Evolutionary conservation across 805 yeast genomes (phyloP), one percentile per base, ranked within the genome.

Genomic region (Lipomyces mesembrius): DNA sequence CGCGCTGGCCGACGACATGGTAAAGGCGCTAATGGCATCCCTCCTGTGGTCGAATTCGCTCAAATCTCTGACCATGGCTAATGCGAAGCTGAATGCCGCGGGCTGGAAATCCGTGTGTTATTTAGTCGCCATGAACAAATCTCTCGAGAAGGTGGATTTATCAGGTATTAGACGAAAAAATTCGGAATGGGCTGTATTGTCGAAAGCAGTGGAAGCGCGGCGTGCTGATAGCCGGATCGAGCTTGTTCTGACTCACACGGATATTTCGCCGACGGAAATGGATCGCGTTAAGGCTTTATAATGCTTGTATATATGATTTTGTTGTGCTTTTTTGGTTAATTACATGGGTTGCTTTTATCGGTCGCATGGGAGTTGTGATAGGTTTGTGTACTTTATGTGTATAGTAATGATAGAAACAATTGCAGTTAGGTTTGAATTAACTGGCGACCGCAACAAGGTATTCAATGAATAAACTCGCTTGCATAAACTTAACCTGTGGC

Each of bases 101-200:
- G 67, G 68, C 34, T 68, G 71, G 71, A 62, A 60, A 17, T 51
- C 39, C 27, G 20, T 68, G 12, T 68, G 71, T 59, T 68, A 68
- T 59, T 43, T 68, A 34, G 62, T 68, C 11, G 56, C 65, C 46
- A 68, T 68, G 71, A 54, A 53, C 34, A 37, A 52, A 20, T 27
- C 46, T 35, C 56, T 68, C 25, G 59, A 59, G 51, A 35, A 25
- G 14, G 49, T 68, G 37, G 64, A 63, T 22, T 32, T 68, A n/a
- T 25, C 63, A 2, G 70, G 67, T 46, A 20, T 61, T 52, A 14
- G 46, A 29, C 67, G 71, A 20, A 62, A 60, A 37, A 27, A 29
- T 12, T 32, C 64, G 6, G 71, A 68, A 12, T 68, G 71, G 71
- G 35, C 35, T 2, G 39, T 68, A 6, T 59, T 68, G 17, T 59